Base-by-base conservation (phyloP, 2,329 filamentous ascomycete species). In the Talaromyces sp. region DNA sequence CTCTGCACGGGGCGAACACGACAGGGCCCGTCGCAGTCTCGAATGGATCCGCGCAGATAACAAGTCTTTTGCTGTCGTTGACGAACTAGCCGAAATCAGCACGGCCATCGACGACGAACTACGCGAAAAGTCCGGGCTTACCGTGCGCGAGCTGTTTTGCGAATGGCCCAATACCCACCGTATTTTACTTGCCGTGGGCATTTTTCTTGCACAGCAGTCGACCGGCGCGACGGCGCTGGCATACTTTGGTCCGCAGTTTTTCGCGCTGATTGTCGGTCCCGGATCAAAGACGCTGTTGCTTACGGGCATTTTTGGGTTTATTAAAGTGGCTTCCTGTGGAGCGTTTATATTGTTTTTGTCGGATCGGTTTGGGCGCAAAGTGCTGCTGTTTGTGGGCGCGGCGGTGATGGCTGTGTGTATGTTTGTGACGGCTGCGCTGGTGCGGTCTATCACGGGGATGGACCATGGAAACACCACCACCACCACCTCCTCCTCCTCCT, bases 171-270 rank as follows among this genome's bases (percentile, higher is more conserved):
- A 82, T 63, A 70, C 78, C 60, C 78, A 74, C 57, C 76, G 79
- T 1, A 69, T 82, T 2, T 64, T 76, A 33, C 74, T 79, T 3
- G 81, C 77, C 0, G 76, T 79, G 51, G 75, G 76, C 0, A 72
- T 84, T 54, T 84, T 85, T 66, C 75, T 79, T 1, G 79, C 80
- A 0, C 82, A 84, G 64, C 81, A 84, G 62, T 80, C 82, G 3
- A 85, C 82, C 1, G 82, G 82, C 1, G 81, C 82, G 5, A 84
- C 82, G 0, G 82, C 83, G 0, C 78, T 84, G 65, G 82, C 82
- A 12, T 83, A 83, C 69, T 84, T 83, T 59, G 81, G 80, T 0
- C 82, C 82, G 5, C 82, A 85, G 66, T 84, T 83, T 69, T 84
- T 85, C 68, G 77, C 78, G 23, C 71, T 83, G 0, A 75, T 84